A percentile compares a stretch with the other conserved stretches of the same genome.
phyloP scores from a whole-genome alignment of 495 filamentous ascomycete genomes.

The Penicillium manginii region DNA sequence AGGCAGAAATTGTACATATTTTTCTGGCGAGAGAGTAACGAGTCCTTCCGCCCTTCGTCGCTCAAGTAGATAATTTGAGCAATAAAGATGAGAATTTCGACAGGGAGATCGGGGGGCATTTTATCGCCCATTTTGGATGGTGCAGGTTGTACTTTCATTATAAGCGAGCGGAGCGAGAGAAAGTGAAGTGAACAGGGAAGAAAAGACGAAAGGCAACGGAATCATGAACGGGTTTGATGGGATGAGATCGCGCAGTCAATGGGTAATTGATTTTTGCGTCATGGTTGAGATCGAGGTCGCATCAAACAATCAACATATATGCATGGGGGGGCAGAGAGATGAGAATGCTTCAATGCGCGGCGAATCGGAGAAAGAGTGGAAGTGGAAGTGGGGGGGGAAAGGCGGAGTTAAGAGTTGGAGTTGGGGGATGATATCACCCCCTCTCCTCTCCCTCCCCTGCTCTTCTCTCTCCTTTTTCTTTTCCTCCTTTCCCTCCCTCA shows the following conservation, averaged over 20 bases:
- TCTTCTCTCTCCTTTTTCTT: constrained; percentile 7
- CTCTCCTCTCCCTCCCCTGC: neutral
- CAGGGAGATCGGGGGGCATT: constrained; percentile 34
- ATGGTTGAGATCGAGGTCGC: neutral
- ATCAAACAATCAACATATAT: neutral
- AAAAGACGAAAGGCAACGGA: neutral
- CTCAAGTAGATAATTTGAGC: constrained; percentile 27
- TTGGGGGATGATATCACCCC: constrained; percentile 26
- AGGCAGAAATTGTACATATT: constrained; percentile 59
- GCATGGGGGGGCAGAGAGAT: neutral
- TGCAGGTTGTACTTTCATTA: neutral
- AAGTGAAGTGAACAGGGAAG: neutral
- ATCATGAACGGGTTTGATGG: no score
- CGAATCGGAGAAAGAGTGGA: constrained; percentile 16
- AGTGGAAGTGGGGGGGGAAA: constrained; percentile 6
- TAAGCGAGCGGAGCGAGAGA: neutral
- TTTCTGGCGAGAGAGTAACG: constrained; percentile 22
- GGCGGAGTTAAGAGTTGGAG: constrained; percentile 1
- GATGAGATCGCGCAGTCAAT: neutral
- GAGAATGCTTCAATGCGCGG: neutral
- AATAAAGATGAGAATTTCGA: constrained; percentile 59
- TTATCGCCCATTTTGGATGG: neutral
- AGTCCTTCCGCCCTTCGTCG: neutral
- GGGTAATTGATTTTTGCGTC: neutral
- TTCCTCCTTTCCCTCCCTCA: neutral